These are phyloP conservation scores for Thelonectria rubi DNA, from an alignment of 2,329 filamentous ascomycete genomes.

Conservation along the genomic window DNA sequence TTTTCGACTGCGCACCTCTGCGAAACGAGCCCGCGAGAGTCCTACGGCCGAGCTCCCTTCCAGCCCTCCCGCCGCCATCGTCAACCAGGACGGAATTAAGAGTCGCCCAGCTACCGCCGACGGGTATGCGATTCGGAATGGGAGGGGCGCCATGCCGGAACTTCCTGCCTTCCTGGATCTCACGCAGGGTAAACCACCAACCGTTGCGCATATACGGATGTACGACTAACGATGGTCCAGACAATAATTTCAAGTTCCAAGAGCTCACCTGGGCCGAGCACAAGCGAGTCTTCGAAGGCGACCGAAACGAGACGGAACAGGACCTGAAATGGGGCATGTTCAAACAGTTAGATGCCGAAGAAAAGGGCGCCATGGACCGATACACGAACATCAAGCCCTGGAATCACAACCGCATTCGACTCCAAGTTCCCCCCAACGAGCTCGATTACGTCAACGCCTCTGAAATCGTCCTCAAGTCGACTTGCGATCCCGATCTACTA, in stretches of 20 bases:
- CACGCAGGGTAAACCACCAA: slow-evolving; percentile 48
- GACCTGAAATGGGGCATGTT: slow-evolving; percentile 49
- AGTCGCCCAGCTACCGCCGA: slow-evolving; percentile 38
- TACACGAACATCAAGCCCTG: slow-evolving; percentile 93
- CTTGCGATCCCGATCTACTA: slow-evolving; percentile 46
- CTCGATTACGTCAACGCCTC: slow-evolving; percentile 88
- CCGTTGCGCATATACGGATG: neutral
- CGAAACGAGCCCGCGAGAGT: slow-evolving; percentile 57
- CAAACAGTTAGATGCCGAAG: slow-evolving; percentile 45
- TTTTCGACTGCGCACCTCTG: slow-evolving; percentile 55
- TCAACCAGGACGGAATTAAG: slow-evolving; percentile 49
- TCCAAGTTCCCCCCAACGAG: slow-evolving; percentile 77
- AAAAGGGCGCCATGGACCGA: slow-evolving; percentile 69
- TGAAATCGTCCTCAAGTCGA: slow-evolving; percentile 66
- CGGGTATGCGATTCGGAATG: slow-evolving; percentile 27
- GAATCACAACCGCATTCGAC: slow-evolving; percentile 83
- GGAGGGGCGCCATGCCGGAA: slow-evolving; percentile 29
- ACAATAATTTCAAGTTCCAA: slow-evolving; percentile 60
- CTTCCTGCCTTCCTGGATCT: slow-evolving; percentile 53
- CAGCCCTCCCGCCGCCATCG: slow-evolving; percentile 46
- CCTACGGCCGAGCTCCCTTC: slow-evolving; percentile 49
- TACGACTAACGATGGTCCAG: slow-evolving; percentile 42
- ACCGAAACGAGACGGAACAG: slow-evolving; percentile 47
- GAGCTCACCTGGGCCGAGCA: slow-evolving; percentile 65
- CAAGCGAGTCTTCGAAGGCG: slow-evolving; percentile 53